Base-by-base conservation (phyloP, 768 basidiomycete genomes). In the Phanerochaete sordida region DNA sequence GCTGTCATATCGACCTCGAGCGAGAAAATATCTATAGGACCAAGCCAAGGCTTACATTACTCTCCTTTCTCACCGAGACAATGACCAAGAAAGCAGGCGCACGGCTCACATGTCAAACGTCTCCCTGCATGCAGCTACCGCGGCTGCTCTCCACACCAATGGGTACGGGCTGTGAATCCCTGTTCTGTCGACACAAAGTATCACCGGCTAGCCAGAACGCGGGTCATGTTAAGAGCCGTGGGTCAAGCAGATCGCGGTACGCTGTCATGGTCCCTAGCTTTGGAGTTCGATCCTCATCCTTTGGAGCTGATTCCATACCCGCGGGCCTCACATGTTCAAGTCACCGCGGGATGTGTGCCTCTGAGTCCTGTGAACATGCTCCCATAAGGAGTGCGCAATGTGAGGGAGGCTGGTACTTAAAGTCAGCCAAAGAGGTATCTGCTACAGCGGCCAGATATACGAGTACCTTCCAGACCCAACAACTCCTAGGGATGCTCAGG, bases 401-500 rank as follows among this genome's bases (percentile, higher is more conserved):
- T 54, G 13, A 28, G 9, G 19, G 35, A 16, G 21, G 31, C 13
- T 12, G 21, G 12, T 54, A 54, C 53, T 54, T 54, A 54, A 54
- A 37, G n/a, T 28, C 24, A 49, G 28, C 23, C 2, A 3, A 2
- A 24, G 9, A 23, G 24, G 7, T 24, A 21, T 33, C n/a, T 27
- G 6, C 33, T 43, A 15, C 53, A 39, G 53, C 53, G 43, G 28
- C 13, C 15, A 21, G 1, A 39, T 62, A 31, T 46, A 59, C 51
- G 26, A 24, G 9, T 16, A 26, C 44, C 24, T 24, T 19, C 44
- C 13, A 28, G 9, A 27, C 11, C 24, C 46, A 26, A 52, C n/a
- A 37, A 13, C n/a, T n/a, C n/a, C n/a, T n/a, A n/a, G n/a, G n/a
- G 21, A 64, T 60, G 62, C 33, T 59, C 44, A 60, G 53, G 50